Evolutionary conservation across 192 early-diverging fungal genomes (phyloP), one percentile per base, ranked within the genome.

Genomic region (Paraglomus brasilianum): DNA sequence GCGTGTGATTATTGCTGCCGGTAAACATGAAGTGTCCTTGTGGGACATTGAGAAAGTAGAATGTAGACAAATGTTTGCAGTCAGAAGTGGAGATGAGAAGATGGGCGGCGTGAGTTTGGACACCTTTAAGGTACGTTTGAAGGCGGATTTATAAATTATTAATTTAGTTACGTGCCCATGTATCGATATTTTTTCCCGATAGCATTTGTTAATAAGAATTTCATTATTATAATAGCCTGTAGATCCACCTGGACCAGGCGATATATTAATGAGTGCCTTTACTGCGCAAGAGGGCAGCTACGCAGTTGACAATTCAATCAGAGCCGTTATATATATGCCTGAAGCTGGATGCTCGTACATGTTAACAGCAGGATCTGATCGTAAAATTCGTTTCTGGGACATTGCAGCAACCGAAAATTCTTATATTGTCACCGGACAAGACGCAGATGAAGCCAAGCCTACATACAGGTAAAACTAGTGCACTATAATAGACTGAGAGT

Each of bases 351-450:
- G 80, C 30, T 67, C 80, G 17, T 89, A 82, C 63, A 84, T 97
- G 78, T 75, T 97, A 21, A 86, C 91, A 1, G 91, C 79, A 0
- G 92, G 93, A 5, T 87, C 85, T 5, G 95, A 97, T 78, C 85
- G 91, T 41, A 93, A 94, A 75, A 76, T 97, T 39, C 78, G 94
- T n/a, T 91, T 88, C 66, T 93, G 93, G 91, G 88, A 94, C 71
- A 80, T 81, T 19, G 77, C 76, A 7, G 74, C 76, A 19, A 74
- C 91, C 39, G 91, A 93, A 30, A 79, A 90, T 15, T 93, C 91
- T 3, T 88, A 84, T 73, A 81, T 95, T 4, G 79, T 96, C 40
- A 82, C 83, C 40, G 88, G 90, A 1, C 72, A 81, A 24, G 87
- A 89, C 19, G 42, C 71, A 0, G 81, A 84, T 24, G 86, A 86